Conservation (phyloP, 1,139 yeast species). For the Torulaspora pretoriensis region DNA sequence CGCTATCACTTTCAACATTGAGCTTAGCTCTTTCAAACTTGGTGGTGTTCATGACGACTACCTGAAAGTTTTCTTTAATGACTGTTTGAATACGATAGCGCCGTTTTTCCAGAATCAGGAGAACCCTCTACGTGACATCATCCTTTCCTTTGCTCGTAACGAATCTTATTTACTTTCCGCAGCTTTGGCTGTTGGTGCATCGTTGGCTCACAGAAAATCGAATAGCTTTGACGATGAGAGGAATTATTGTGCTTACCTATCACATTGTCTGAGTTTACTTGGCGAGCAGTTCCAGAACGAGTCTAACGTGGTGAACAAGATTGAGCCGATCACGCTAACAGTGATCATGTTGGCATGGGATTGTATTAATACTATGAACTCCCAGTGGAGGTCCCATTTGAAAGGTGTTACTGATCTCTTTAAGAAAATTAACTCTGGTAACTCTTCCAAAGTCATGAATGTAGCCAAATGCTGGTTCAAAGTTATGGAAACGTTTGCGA, state of each 20-base stretch:
- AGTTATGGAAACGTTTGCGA: conserved; percentile 65
- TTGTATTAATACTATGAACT: conserved; percentile 59
- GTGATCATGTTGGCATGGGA: conserved; percentile 65
- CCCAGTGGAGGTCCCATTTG: conserved; percentile 74
- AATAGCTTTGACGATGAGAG: conserved; percentile 54
- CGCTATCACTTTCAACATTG: conserved; percentile 33
- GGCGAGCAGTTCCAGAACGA: conserved; percentile 41
- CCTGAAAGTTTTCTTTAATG: conserved; percentile 53
- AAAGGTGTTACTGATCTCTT: conserved; percentile 69
- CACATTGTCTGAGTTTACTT: conserved; percentile 55
- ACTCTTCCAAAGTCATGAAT: conserved; percentile 45
- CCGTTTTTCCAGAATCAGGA: conserved; percentile 55
- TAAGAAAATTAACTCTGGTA: conserved; percentile 44
- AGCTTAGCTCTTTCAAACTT: conserved; percentile 31
- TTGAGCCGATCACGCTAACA: conserved; percentile 65
- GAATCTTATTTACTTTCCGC: conserved; percentile 65
- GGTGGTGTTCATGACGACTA: conserved; percentile 42
- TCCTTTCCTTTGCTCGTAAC: conserved; percentile 54
- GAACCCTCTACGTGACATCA: conserved; percentile 64
- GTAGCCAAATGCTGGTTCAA: conserved; percentile 69
- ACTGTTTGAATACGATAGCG: conserved; percentile 54
- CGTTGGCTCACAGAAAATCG: conserved; percentile 46
- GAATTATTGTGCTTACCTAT: conserved; percentile 59
- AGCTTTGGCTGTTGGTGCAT: conserved; percentile 69
- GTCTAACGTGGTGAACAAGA: conserved; percentile 39